Evolutionary conservation across 768 basidiomycete genomes (phyloP), one percentile per base, ranked within the genome.

Genomic region (Chalciporus sphaerocephalus): DNA sequence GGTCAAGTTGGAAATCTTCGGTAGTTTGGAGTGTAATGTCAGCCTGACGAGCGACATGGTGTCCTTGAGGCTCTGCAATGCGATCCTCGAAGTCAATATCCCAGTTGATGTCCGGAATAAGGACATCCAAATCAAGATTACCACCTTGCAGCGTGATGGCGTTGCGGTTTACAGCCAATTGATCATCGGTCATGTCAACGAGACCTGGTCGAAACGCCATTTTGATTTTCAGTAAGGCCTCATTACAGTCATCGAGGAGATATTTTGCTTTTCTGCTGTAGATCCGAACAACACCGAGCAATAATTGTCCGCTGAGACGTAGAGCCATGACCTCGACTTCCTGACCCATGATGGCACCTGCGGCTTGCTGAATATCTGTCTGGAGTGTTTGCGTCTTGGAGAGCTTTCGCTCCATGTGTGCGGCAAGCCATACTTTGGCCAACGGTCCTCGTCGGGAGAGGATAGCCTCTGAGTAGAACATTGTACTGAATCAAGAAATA

Each of bases 191-290:
- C 79, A 98, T 81, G 68, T 99, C 96, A 28, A 97, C 96, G 8
- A 92, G 69, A 49, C 92, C 95, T 15, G 93, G 92, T 43, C 93
- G 85, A 68, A 98, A 97, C 4, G 93, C 91, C 86, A 96, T 89
- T 68, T 94, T 95, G 38, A 97, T 94, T 66, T 93, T 92, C 30
- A 94, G 72, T 35, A 98, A 70, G 0, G 95, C 93, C 64, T 99
- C 96, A 50, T 96, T 96, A 61, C 95, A 97, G 62, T 99, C 96
- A 59, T 99, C 96, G 51, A 97, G 70, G 3, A 99, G 78, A 66
- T 99, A 99, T 61, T 97, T 96, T 15, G 94, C 93, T 65, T 99
- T 99, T 35, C 95, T 78, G 59, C 92, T 93, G 68, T 99, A 99
- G 60, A 99, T 98, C 45, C 96, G 80, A 43, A 95, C 92, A 37